These are phyloP conservation scores for Hansenula sp. DNA, from an alignment of 1,139 yeast genomes.

Conservation along the genomic window DNA sequence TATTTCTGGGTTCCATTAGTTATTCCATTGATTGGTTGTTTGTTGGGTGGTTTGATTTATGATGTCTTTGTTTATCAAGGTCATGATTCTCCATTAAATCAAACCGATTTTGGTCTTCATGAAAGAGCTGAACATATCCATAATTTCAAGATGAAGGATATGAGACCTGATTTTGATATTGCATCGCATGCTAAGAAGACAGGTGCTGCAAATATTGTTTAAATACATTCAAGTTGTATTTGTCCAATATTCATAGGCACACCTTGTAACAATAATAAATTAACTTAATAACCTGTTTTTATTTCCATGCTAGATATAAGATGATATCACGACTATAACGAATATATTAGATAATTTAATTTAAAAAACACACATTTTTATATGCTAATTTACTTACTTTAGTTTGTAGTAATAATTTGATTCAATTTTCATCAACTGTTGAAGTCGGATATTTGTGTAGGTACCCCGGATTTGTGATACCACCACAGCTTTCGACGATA, in stretches of 20 bases:
- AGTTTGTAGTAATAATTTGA: no score
- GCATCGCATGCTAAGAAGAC: slow-evolving; percentile 1
- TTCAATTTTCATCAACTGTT: no score
- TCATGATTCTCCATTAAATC: slow-evolving; percentile 43
- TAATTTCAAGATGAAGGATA: slow-evolving; percentile 16
- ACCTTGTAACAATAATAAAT: not conserved
- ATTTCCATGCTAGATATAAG: no score
- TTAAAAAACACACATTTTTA: no score
- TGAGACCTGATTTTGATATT: slow-evolving; percentile 20
- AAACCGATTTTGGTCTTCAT: slow-evolving; percentile 29
- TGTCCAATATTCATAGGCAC: not conserved
- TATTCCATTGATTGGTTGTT: slow-evolving; percentile 41
- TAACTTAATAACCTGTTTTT: no score
- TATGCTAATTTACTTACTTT: no score
- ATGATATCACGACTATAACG: no score
- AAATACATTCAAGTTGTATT: not conserved
- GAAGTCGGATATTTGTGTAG: no score
- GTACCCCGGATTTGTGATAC: no score
- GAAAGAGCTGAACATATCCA: slow-evolving; percentile 13
- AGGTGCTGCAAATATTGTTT: not conserved
- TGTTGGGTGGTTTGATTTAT: slow-evolving; percentile 41
- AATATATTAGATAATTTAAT: no score
- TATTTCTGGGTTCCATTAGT: slow-evolving; percentile 50
- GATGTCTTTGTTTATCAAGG: slow-evolving; percentile 47
- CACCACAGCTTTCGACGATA: no score